Evolutionary conservation across 352 stramenopile species (phyloP), one percentile per base, ranked within the genome.

Genomic region (Globisporangium echinulatum): DNA sequence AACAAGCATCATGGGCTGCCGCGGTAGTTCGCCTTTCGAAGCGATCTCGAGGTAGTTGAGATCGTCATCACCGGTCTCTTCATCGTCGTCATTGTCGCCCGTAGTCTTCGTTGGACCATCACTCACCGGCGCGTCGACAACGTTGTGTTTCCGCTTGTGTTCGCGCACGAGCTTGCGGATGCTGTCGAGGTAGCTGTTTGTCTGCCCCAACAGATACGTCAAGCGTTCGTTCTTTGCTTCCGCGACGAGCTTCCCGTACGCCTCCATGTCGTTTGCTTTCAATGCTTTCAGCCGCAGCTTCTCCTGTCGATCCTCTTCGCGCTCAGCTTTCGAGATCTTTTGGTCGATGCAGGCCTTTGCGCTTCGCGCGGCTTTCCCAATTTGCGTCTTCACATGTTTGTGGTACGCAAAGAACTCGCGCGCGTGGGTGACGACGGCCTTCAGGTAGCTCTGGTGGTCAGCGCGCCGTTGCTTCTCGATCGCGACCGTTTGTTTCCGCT

Each of bases 141-240:
- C 25, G 61, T 94, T 77, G 49, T 92, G 75, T 62, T 94, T 88
- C 37, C 75, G 77, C 63, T 96, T 94, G 73, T 97, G 80, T 42
- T 96, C 74, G 36, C 96, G 75, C 48, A 99, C 80, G 9, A 96
- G 82, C 25, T 91, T 83, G 0, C 93, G 97, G 68, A 99, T 98
- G 60, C 96, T 97, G 59, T 96, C 90, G 67, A 99, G 84, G 64
- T 97, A 98, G 66, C 88, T 92, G 69, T 99, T 97, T 2, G 95
- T 99, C 64, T 98, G 96, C 7, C 94, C 95, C 49, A 98, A 72
- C 58, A 99, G 71, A 63, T 97, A 99, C 62, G 97, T 97, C 40
- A 99, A 62, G 65, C 97, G 88, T 55, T 99, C 96, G 68, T 98
- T 99, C 77, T 98, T 99, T 5, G 96, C 98, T 63, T 98, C 96